Evolutionary conservation across 371 early-diverging fungal species (phyloP), one percentile per base, ranked within the genome.

Genomic region (Mucor ambiguus): DNA sequence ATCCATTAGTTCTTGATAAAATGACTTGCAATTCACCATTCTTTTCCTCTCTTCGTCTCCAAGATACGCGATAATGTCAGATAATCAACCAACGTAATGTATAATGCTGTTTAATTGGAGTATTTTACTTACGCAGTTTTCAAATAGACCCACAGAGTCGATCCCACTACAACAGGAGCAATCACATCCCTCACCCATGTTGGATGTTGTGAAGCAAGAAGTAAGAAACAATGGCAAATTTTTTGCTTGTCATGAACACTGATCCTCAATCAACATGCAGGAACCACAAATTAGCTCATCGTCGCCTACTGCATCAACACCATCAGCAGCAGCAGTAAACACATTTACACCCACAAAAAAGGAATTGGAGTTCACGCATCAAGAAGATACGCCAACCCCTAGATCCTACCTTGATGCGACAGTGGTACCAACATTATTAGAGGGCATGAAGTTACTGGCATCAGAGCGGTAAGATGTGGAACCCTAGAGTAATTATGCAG

Each of bases 391-490:
- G 2, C 30, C 84, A 52, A 76, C 88, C 16, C 79, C 85, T 20
- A 75, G 89, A 26, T 63, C 85, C 4, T 89, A 89, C 68, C 73
- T 89, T 5, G 89, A 89, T 64, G 74, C 80, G 2, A 82, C 86
- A 7, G 88, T 89, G 7, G 79, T 86, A 0, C 88, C 87, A 32
- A 81, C 83, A 2, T 67, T 89, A n/a, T 68, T 88, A 24, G 87
- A 89, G 60, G 89, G 89, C n/a, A 75, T 89, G 80, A 87, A 87
- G 69, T 71, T 79, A 38, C 65, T 88, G 8, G 85, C 81, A 20
- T 75, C 76, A 38, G 87, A 89, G 66, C 74, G 88, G 89, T 89
- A 84, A 62, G 44, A 38, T 10, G 7, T n/a, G 24, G 14, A 12
- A 26, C 3, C 11, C 4, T 33, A 33, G 9, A 8, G 33, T 14